These are phyloP conservation scores for Nepenthes mirabilis DNA, from an alignment of 148 eudicot genomes.

Conservation along the genomic window DNA sequence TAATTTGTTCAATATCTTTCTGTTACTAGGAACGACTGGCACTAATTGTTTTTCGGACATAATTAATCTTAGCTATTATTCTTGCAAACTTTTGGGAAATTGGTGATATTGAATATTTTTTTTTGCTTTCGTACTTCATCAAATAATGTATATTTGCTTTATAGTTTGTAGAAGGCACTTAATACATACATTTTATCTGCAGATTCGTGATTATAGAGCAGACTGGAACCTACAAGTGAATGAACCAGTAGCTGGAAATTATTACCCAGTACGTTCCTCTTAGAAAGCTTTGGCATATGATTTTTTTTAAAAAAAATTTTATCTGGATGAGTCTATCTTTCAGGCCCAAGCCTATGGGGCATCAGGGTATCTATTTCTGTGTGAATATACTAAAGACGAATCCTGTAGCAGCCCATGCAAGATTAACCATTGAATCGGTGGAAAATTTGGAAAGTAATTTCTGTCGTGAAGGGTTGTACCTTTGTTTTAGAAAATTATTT, in stretches of 20 bases:
- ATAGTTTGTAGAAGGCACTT: neutral
- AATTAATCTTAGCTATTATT: no score
- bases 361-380: neutral
- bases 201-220: slow-evolving; percentile 90
- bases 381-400: no score
- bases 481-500: no score
- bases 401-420: no score
- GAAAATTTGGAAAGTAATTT: no score
- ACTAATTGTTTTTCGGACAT: no score
- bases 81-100: neutral
- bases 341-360: neutral
- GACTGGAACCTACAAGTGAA: slow-evolving; percentile 92
- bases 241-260: slow-evolving; percentile 91
- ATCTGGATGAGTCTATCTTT: neutral
- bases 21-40: no score
- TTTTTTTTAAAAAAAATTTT: neutral
- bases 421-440: no score
- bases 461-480: no score
- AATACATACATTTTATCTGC: slow-evolving; percentile 8
- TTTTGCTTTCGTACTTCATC: neutral
- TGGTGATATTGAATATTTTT: neutral
- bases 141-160: no score
- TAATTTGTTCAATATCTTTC: neutral
- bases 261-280: slow-evolving; percentile 74
- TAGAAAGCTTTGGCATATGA: neutral